Conservation (phyloP, 176 grass and related monocot genomes). For the Raddia distichophylla region DNA sequence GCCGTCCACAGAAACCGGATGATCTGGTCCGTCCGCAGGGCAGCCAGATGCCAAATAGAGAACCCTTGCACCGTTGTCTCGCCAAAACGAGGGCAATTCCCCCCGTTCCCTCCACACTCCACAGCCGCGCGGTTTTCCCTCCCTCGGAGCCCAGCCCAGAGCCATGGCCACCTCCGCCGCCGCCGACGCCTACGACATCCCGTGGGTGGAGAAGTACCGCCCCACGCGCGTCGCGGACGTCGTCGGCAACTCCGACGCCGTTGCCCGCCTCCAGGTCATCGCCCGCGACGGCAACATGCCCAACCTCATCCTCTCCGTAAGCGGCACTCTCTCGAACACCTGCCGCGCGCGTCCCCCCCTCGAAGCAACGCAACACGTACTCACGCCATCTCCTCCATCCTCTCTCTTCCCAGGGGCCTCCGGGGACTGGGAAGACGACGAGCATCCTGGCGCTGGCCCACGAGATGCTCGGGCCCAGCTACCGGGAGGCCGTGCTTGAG, state of each 20-base stretch:
- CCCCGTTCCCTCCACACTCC: slow-evolving; percentile 43
- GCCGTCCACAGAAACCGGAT: too few relatives aligned
- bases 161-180: slow-evolving; percentile 59
- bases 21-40: too few relatives aligned
- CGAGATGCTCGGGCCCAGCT: slow-evolving; percentile 92
- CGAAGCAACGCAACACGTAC: neutral
- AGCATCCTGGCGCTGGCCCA: slow-evolving; percentile 94
- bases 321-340: slow-evolving; percentile 44
- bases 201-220: slow-evolving; percentile 99
- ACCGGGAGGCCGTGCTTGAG: slow-evolving; percentile 86
- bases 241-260: slow-evolving; percentile 85
- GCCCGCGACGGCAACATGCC: slow-evolving; percentile 94
- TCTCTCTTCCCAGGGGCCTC: slow-evolving; percentile 62
- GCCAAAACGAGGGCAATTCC: neutral
- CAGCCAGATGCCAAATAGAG: too few relatives aligned
- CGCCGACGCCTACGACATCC: slow-evolving; percentile 61
- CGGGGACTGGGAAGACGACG: slow-evolving; percentile 92
- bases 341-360: neutral
- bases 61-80: too few relatives aligned
- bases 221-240: slow-evolving; percentile 75
- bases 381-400: neutral
- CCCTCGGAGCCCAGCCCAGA: neutral
- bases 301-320: slow-evolving; percentile 96
- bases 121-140: slow-evolving; percentile 3
- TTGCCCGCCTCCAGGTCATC: slow-evolving; percentile 86